Evolutionary conservation across 2,329 filamentous ascomycete genomes (phyloP).

Genomic region (Diaporthe sp.): DNA sequence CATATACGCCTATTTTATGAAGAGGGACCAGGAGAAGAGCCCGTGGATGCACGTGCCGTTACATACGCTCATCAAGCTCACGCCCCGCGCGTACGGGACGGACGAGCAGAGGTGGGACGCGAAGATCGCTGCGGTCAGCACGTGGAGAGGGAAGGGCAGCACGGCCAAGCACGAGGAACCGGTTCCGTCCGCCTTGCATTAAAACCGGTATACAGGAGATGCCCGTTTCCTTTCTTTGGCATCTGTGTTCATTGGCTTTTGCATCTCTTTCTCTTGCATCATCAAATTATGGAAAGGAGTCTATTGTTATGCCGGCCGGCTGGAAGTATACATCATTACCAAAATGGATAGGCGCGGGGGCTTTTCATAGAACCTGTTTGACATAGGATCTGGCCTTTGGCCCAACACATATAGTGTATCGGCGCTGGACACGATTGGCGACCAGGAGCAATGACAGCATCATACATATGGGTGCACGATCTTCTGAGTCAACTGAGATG

Average conservation of each 20-base stretch:
- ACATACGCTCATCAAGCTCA: conserved; percentile 96
- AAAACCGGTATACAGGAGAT: conserved; percentile 20
- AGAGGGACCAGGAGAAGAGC: conserved; percentile 90
- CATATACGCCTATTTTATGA: conserved; percentile 99
- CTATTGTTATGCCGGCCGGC: conserved; percentile 17
- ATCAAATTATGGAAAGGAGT: conserved; percentile 25
- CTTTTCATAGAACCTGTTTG: conserved; percentile 26
- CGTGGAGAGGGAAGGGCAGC: conserved; percentile 94
- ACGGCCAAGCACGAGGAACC: conserved; percentile 88
- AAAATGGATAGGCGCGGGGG: conserved; percentile 28
- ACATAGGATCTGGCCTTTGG: conserved; percentile 9
- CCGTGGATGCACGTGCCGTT: conserved; percentile 99
- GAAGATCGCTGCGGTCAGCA: conserved; percentile 95
- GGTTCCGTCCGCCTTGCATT: conserved; percentile 47
- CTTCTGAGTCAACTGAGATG: neutral
- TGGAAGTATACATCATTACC: conserved; percentile 15
- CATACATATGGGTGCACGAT: neutral
- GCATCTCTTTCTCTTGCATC: conserved; percentile 34
- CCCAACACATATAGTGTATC: neutral
- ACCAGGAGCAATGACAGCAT: conserved; percentile 24
- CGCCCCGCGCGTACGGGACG: conserved; percentile 93
- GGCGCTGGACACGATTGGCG: conserved; percentile 22
- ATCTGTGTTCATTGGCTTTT: neutral
- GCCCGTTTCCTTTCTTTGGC: neutral
- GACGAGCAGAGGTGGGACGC: conserved; percentile 90